These are phyloP conservation scores for Nidularia sp. DNA, from an alignment of 768 basidiomycete species.

Conservation along the genomic window DNA sequence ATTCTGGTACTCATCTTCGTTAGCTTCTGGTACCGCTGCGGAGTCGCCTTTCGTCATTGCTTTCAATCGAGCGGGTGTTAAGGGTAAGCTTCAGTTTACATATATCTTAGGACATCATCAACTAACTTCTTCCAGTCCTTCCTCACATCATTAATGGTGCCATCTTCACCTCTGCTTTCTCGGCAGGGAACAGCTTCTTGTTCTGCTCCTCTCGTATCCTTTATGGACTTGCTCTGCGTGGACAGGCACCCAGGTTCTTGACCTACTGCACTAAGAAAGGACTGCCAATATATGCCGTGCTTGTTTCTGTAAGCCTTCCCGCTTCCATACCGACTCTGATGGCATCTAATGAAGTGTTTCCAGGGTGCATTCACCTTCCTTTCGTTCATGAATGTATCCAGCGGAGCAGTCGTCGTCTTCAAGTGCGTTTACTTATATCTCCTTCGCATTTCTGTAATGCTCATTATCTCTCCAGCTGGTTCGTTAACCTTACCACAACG, in stretches of 20 bases:
- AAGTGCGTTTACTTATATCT: slow-evolving; percentile 24
- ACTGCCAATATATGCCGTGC: slow-evolving; percentile 37
- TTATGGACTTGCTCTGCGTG: slow-evolving; percentile 48
- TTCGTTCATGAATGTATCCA: slow-evolving; percentile 65
- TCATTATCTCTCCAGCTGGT: slow-evolving; percentile 40
- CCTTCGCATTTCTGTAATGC: neutral
- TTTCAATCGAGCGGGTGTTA: slow-evolving; percentile 67
- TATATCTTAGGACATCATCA: neutral
- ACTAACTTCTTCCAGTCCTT: slow-evolving; percentile 31
- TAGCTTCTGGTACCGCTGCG: slow-evolving; percentile 58
- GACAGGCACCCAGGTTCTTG: slow-evolving; percentile 43
- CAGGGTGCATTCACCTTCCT: slow-evolving; percentile 40
- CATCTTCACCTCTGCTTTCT: slow-evolving; percentile 64
- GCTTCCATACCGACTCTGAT: neutral
- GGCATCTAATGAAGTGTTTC: neutral
- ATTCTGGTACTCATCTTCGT: neutral
- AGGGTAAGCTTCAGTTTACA: slow-evolving; percentile 27
- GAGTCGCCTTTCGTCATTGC: slow-evolving; percentile 86
- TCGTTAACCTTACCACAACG: slow-evolving; percentile 64
- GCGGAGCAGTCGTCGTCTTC: slow-evolving; percentile 55
- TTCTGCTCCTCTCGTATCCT: slow-evolving; percentile 52
- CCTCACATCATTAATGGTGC: slow-evolving; percentile 71
- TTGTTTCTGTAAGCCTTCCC: slow-evolving; percentile 21
- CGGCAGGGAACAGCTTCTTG: slow-evolving; percentile 64
- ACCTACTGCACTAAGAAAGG: slow-evolving; percentile 43